Percentiles rank a stretch among this genome's conserved stretches.
These are phyloP conservation scores for Solanum hybrid DNA, from an alignment of 305 asterid genomes.

Conservation along the genomic window DNA sequence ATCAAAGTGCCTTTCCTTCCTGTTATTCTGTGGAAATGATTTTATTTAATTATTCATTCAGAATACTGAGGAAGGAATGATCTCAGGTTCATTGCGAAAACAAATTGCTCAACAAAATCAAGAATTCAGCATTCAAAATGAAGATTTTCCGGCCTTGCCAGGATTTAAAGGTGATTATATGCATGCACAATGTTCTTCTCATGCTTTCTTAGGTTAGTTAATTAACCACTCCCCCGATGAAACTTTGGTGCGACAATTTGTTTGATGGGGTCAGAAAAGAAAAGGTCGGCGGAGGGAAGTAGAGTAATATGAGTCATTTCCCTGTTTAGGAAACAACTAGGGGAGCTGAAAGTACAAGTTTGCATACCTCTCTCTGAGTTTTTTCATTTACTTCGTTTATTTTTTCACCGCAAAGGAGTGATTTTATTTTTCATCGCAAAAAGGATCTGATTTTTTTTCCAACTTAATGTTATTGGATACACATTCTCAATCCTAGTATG, in stretches of 20 bases:
- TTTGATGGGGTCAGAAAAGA: not conserved
- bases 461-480: not conserved
- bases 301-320: not conserved
- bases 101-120: slow-evolving; percentile 97
- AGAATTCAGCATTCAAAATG: slow-evolving; percentile 97
- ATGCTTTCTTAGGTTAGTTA: not conserved
- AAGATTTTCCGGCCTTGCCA: slow-evolving; percentile 98
- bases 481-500: not conserved
- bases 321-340: not conserved
- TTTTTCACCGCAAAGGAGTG: not conserved
- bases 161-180: slow-evolving; percentile 75
- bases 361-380: not conserved
- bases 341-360: not conserved
- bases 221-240: not conserved
- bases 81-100: slow-evolving; percentile 87
- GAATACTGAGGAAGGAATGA: slow-evolving; percentile 14
- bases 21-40: slow-evolving; percentile 6
- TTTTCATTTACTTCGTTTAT: not conserved
- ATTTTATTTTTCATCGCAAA: not conserved
- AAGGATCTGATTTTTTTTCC: not conserved
- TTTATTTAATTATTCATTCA: slow-evolving; percentile 12
- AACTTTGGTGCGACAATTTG: not conserved
- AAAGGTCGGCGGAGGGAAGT: not conserved
- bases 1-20: slow-evolving; percentile 11
- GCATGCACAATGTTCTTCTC: slow-evolving; percentile 1